Evolutionary conservation across 192 early-diverging fungal genomes (phyloP).

Genomic region (Coemansia sp.): DNA sequence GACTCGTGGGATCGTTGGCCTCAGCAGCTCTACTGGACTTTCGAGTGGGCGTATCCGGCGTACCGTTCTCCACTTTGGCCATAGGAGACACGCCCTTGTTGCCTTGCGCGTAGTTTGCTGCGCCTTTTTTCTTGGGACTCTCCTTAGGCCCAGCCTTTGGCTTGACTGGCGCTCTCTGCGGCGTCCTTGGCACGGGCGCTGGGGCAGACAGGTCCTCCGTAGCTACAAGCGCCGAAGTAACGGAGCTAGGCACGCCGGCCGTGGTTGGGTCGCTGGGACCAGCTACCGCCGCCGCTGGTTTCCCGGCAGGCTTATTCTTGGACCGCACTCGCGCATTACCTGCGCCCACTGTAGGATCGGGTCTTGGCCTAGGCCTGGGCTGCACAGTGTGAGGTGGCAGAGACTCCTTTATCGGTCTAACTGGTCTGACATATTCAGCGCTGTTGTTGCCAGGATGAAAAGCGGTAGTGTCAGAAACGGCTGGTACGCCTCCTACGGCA

Average conservation of each 20-base stretch:
- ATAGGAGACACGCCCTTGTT: not conserved
- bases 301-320: conserved; percentile 9
- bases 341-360: not conserved
- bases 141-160: not conserved
- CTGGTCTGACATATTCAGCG: not conserved
- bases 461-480: not conserved
- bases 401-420: not conserved
- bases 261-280: not conserved
- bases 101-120: not conserved
- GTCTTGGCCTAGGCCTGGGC: not conserved
- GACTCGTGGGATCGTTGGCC: not conserved
- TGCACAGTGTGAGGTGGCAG: not conserved
- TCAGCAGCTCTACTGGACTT: not conserved
- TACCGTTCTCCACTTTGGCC: not conserved
- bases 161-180: not conserved
- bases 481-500: not conserved
- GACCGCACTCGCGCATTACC: not conserved
- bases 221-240: not conserved
- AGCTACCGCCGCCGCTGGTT: not conserved
- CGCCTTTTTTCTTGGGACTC: not conserved
- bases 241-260: not conserved
- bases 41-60: not conserved
- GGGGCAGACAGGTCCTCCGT: not conserved
- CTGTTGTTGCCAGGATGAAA: not conserved
- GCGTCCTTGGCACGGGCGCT: not conserved